Conservation (phyloP, 148 eudicot species). For the Selenicereus undatus region DNA sequence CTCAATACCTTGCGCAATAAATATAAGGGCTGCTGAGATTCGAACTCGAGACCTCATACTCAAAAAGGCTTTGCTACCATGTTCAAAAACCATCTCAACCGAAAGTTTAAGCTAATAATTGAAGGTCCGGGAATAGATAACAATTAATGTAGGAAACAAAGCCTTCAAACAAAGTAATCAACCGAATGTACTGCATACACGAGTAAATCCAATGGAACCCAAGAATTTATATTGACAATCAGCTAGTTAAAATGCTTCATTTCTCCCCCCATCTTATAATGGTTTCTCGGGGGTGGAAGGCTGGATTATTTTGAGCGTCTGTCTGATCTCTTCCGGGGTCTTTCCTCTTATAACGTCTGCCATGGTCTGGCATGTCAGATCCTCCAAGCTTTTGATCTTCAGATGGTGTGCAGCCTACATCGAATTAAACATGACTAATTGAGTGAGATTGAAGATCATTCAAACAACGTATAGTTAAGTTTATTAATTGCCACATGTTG, state of each 20-base stretch:
- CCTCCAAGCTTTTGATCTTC: constrained; percentile 26
- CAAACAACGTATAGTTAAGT: too few relatives aligned
- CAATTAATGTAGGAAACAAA: too few relatives aligned
- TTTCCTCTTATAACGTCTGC: constrained; percentile 26
- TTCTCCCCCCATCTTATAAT: neutral
- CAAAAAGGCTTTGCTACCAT: too few relatives aligned
- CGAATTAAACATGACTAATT: neutral
- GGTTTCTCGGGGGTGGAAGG: neutral
- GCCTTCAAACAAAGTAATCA: too few relatives aligned
- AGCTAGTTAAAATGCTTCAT: neutral
- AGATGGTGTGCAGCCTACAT: constrained; percentile 25
- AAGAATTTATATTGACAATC: too few relatives aligned
- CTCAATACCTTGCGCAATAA: too few relatives aligned
- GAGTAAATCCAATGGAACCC: neutral
- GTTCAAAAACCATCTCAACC: too few relatives aligned
- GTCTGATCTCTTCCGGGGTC: constrained; percentile 23
- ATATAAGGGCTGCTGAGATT: too few relatives aligned
- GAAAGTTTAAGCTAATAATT: too few relatives aligned
- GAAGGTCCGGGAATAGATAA: too few relatives aligned
- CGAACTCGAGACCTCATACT: too few relatives aligned
- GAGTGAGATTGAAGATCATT: neutral
- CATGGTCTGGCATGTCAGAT: constrained; percentile 23
- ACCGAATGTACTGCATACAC: neutral
- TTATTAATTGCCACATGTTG: too few relatives aligned
- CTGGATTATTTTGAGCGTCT: constrained; percentile 17